Evolutionary conservation across 176 grass and related monocot species (phyloP).

Genomic region (Oryza coarctata): DNA sequence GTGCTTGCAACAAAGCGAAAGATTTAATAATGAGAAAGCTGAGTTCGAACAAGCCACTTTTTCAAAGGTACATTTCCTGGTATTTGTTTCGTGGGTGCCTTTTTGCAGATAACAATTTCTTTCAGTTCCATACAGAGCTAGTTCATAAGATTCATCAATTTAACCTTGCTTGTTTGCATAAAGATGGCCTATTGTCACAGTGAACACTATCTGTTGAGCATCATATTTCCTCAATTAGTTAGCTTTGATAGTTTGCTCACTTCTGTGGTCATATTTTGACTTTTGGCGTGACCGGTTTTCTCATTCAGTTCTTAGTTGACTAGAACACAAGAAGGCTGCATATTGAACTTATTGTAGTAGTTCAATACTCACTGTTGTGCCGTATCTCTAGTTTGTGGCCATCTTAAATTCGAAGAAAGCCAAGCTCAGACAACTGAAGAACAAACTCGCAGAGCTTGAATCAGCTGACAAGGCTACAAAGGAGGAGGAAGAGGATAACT

Average conservation of each 20-base stretch:
- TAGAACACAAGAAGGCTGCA: not conserved
- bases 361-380: constrained; percentile 7
- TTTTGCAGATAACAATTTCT: not conserved
- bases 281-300: not conserved
- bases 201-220: not conserved
- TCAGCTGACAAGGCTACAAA: constrained; percentile 50
- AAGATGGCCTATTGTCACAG: not conserved
- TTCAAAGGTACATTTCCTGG: constrained; percentile 56
- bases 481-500: constrained; percentile 48
- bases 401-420: constrained; percentile 88
- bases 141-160: not conserved
- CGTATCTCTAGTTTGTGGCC: constrained; percentile 67
- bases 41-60: constrained; percentile 79
- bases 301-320: not conserved
- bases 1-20: constrained; percentile 83
- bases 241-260: not conserved
- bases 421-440: constrained; percentile 73
- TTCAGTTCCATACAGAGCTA: not conserved
- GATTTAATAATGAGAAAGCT: constrained; percentile 60
- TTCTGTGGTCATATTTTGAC: not conserved
- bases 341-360: not conserved
- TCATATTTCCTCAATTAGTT: not conserved
- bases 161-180: constrained; percentile 15
- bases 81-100: not conserved
- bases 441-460: constrained; percentile 53